phyloP scores from a whole-genome alignment of 2,329 filamentous ascomycete species.

The Didymella glomerata region DNA sequence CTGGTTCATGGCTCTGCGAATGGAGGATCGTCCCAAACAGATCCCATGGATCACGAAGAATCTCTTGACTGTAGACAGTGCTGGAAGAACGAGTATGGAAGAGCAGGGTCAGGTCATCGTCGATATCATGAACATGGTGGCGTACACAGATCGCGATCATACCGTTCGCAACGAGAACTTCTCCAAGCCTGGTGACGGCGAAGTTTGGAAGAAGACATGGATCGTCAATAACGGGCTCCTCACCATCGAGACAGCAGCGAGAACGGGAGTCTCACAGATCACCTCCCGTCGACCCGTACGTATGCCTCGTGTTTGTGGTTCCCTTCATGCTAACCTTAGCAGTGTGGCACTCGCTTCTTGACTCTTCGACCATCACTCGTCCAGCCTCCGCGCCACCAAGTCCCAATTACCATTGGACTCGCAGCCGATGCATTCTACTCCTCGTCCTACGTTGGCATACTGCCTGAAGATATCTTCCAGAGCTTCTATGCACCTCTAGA shows the following conservation, averaged over 20 bases:
- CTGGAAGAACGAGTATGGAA: slow-evolving; percentile 78
- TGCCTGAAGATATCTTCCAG: slow-evolving; percentile 78
- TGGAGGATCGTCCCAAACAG: slow-evolving; percentile 82
- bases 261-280: slow-evolving; percentile 73
- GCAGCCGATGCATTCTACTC: slow-evolving; percentile 55
- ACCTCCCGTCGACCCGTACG: slow-evolving; percentile 77
- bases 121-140: slow-evolving; percentile 91
- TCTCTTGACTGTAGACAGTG: slow-evolving; percentile 77
- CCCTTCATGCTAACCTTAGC: slow-evolving; percentile 20
- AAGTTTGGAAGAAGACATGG: slow-evolving; percentile 73
- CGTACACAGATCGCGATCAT: slow-evolving; percentile 85
- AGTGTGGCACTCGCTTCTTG: slow-evolving; percentile 55
- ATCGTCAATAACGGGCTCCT: slow-evolving; percentile 77
- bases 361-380: slow-evolving; percentile 50
- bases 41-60: slow-evolving; percentile 91
- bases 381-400: slow-evolving; percentile 52
- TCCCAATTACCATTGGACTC: slow-evolving; percentile 51
- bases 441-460: slow-evolving; percentile 65
- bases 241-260: slow-evolving; percentile 74
- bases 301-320: slow-evolving; percentile 54
- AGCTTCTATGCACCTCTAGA: slow-evolving; percentile 68
- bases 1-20: slow-evolving; percentile 91
- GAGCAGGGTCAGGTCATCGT: slow-evolving; percentile 94
- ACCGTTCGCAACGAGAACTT: slow-evolving; percentile 73
- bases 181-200: slow-evolving; percentile 69